These are phyloP conservation scores for Rhododendron griersonianum DNA, from an alignment of 148 eudicot genomes.

Conservation along the genomic window DNA sequence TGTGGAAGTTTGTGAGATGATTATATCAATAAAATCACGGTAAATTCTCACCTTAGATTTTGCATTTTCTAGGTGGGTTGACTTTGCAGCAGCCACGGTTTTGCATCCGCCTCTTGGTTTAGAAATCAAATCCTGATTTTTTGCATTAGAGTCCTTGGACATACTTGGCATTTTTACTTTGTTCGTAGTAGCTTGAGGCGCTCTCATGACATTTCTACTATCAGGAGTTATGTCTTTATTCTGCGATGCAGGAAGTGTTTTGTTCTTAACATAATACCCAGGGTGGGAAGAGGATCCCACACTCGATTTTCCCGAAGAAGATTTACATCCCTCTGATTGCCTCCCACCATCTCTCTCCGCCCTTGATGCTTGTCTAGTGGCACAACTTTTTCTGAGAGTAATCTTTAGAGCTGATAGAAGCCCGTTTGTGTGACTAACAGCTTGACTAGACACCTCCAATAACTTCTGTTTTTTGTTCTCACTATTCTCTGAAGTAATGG, in stretches of 20 bases:
- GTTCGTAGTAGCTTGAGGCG: conserved; percentile 9
- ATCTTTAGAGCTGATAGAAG: conserved; percentile 36
- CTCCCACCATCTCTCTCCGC: conserved; percentile 25
- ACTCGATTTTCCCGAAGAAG: conserved; percentile 59
- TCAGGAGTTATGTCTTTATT: conserved; percentile 24
- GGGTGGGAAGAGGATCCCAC: conserved; percentile 46
- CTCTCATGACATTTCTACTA: conserved; percentile 19
- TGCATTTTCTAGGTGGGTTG: conserved; percentile 12
- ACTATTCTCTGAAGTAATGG: conserved; percentile 31
- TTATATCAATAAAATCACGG: not conserved
- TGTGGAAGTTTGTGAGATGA: not conserved
- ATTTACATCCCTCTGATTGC: conserved; percentile 35
- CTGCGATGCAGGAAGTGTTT: conserved; percentile 8
- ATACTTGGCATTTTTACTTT: conserved; percentile 13
- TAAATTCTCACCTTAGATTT: conserved; percentile 43
- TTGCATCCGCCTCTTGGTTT: not conserved
- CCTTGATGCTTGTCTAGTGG: conserved; percentile 50
- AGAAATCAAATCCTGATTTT: conserved; percentile 1
- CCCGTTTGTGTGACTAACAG: conserved; percentile 25
- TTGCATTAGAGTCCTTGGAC: conserved; percentile 16
- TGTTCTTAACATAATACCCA: conserved; percentile 19
- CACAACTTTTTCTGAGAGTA: conserved; percentile 49
- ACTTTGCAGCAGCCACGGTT: conserved; percentile 6
- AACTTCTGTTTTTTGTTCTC: conserved; percentile 23
- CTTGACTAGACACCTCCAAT: conserved; percentile 28